Percentiles rank a stretch among this genome's conserved stretches.
phyloP scores from a whole-genome alignment of 441 rosid genomes.

The Hypseocharis bilobata region DNA sequence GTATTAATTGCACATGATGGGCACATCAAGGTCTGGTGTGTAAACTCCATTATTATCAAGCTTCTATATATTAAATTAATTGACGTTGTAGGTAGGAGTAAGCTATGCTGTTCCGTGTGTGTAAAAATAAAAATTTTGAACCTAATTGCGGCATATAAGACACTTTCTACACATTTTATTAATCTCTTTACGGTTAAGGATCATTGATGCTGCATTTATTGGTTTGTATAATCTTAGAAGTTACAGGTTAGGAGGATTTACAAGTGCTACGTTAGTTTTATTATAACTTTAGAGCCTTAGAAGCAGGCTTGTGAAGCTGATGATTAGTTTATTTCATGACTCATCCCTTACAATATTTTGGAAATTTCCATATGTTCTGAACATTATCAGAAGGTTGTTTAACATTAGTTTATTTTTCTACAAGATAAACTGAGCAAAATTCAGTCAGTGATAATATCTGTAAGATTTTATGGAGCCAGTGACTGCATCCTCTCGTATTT shows the following conservation, averaged over 20 bases:
- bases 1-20: conserved; percentile 76
- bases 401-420: not conserved
- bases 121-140: not conserved
- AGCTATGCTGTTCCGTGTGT: conserved; percentile 2
- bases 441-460: too few species aligned
- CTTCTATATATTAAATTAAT: not conserved
- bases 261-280: not conserved
- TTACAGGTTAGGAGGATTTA: not conserved
- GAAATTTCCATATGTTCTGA: not conserved
- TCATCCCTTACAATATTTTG: not conserved
- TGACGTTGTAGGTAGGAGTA: not conserved
- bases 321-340: not conserved
- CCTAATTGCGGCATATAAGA: not conserved
- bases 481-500: not conserved
- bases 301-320: not conserved
- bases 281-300: conserved; percentile 2
- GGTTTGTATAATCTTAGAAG: not conserved
- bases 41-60: conserved; percentile 14
- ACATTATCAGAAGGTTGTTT: not conserved
- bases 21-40: conserved; percentile 67
- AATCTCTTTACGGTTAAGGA: not conserved
- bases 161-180: not conserved
- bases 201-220: not conserved
- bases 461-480: too few species aligned
- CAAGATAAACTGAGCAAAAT: not conserved